Evolutionary conservation across 306 rosid genomes (phyloP), one percentile per base, ranked within the genome.

Genomic region (Gastrolobium villosum): DNA sequence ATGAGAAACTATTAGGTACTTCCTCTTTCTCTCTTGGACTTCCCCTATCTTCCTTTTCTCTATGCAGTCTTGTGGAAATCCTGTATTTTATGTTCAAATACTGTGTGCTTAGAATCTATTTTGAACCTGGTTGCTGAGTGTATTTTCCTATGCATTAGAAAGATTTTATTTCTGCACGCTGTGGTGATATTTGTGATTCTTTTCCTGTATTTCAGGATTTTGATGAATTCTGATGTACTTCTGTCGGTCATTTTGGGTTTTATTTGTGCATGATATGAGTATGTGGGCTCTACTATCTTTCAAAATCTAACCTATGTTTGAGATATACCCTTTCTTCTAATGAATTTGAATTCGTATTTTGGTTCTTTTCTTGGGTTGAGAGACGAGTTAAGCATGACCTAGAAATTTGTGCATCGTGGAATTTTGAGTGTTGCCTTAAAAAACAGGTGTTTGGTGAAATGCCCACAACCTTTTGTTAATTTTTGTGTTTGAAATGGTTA

Each of bases 201-300:
- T 11, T 56, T 56, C 64, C 4, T 8, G 64, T 56, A 56, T 3
- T 28, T 55, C 9, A 11, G 40, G 41, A 44, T 44, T 28, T 66
- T 66, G 39, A 66, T 66, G 40, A 10, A 30, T 7, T 65, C 20
- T 41, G 14, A 65, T 65, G 4, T 67, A 20, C 26, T 20, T 20
- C 26, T 20, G 26, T 39, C 71, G 3, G 57, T 67, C 43, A 67
- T 67, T 67, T 44, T 44, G 6, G 55, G 41, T 30, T 66, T 10
- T 43, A 30, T n/a, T 67, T 31, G 73, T 45, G 11, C 50, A 45
- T 67, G 26, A 20, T 40, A 40, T 10, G 40, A 65, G 39, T 66
- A 45, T 66, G 40, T 66, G 44, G 28, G 26, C 40, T 66, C 11
- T 41, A 44, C 56, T 26, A 45, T 45, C 72, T 66, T 66, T 43